These are phyloP conservation scores for Alloteropsis semialata DNA, from an alignment of 176 grass and related monocot species.

Conservation along the genomic window DNA sequence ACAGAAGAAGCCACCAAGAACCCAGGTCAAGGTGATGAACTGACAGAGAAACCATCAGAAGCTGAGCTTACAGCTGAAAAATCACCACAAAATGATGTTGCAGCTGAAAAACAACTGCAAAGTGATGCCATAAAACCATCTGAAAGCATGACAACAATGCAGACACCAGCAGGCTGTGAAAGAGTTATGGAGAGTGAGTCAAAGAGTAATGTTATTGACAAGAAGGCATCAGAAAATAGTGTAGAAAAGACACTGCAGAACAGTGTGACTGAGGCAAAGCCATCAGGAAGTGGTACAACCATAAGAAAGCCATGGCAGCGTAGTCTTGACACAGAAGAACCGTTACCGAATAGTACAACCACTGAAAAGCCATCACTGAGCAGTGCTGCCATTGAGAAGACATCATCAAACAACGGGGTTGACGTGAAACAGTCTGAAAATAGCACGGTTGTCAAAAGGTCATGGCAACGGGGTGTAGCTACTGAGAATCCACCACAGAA, in stretches of 20 bases:
- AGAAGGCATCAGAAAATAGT: conserved; percentile 35
- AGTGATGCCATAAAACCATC: conserved; percentile 26
- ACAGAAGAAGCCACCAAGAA: conserved; percentile 17
- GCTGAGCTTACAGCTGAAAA: conserved; percentile 17
- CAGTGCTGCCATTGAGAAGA: conserved; percentile 34
- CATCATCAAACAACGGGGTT: conserved; percentile 35
- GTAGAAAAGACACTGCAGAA: conserved; percentile 28
- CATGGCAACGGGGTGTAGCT: conserved; percentile 28
- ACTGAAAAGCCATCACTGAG: conserved; percentile 25
- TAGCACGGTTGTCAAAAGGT: conserved; percentile 19
- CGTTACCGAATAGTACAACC: conserved; percentile 1
- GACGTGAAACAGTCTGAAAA: conserved; percentile 34
- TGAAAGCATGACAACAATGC: conserved; percentile 19
- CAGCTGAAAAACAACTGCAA: conserved; percentile 22
- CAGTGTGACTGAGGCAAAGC: conserved; percentile 29
- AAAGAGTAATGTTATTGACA: conserved; percentile 18
- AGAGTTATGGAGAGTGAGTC: conserved; percentile 5
- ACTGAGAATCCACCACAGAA: conserved; percentile 29
- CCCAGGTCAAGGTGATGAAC: conserved; percentile 30
- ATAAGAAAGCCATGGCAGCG: conserved; percentile 46
- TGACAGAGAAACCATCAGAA: conserved; percentile 35
- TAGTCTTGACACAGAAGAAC: conserved; percentile 30
- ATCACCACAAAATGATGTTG: conserved; percentile 24
- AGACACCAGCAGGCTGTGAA: conserved; percentile 25
- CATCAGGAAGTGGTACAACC: conserved; percentile 22